Percentiles rank a stretch among this genome's conserved stretches.
Conservation (phyloP, 2,329 filamentous ascomycete species). For the Fusarium virguliforme region DNA sequence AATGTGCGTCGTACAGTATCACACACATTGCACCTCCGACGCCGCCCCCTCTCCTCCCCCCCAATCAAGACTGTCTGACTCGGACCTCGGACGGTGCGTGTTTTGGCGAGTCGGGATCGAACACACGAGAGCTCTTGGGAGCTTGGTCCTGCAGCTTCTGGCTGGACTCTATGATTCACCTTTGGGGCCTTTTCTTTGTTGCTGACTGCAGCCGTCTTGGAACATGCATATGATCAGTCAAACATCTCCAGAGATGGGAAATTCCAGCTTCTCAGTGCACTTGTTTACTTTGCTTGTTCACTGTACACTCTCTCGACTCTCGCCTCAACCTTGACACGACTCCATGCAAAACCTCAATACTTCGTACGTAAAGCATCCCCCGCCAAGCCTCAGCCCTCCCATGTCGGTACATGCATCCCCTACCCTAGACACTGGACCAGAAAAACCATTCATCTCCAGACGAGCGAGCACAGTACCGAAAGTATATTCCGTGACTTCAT, state of each 20-base stretch:
- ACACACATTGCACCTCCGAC: conserved; percentile 10
- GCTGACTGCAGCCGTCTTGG: conserved; percentile 6
- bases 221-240: background rate
- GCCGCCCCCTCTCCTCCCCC: conserved; percentile 5
- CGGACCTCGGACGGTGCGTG: conserved; percentile 16
- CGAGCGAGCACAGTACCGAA: background rate
- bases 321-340: background rate
- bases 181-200: background rate
- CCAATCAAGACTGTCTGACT: conserved; percentile 30
- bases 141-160: background rate
- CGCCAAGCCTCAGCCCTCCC: conserved; percentile 15
- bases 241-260: background rate
- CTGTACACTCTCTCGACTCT: background rate
- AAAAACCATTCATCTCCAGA: background rate
- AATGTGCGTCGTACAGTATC: conserved; percentile 22
- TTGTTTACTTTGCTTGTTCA: background rate
- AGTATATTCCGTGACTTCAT: conserved; percentile 38
- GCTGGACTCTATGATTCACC: background rate
- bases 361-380: conserved; percentile 22
- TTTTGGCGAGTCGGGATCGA: conserved; percentile 8
- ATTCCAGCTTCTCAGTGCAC: background rate
- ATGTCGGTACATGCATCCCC: conserved; percentile 10
- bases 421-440: conserved; percentile 14
- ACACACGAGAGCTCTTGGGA: background rate
- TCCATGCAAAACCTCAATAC: conserved; percentile 20